Evolutionary conservation across 805 yeast genomes (phyloP).

Genomic region (Cyberlindnera mycetangii): DNA sequence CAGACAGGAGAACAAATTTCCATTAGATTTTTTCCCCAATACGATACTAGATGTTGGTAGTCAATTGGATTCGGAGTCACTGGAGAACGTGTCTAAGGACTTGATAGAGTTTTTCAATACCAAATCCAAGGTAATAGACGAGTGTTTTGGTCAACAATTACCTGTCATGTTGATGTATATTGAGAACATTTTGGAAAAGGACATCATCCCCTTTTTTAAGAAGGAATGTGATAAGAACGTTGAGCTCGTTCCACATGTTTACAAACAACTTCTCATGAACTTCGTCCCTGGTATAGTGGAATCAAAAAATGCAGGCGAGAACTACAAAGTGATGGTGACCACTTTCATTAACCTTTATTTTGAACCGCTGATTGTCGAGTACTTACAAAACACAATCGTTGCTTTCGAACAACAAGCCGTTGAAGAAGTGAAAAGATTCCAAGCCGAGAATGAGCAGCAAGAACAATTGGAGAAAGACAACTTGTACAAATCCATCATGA

Average conservation of each 20-base stretch:
- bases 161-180: slow-evolving; percentile 37
- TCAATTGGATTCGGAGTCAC: slow-evolving; percentile 21
- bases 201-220: slow-evolving; percentile 28
- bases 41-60: slow-evolving; percentile 26
- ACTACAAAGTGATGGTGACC: slow-evolving; percentile 28
- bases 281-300: slow-evolving; percentile 36
- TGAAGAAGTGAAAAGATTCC: slow-evolving; percentile 27
- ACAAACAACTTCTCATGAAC: slow-evolving; percentile 26
- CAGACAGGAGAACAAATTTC: slow-evolving; percentile 34
- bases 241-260: slow-evolving; percentile 32
- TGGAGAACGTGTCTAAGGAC: slow-evolving; percentile 27
- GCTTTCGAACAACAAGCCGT: slow-evolving; percentile 30
- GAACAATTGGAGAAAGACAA: slow-evolving; percentile 41
- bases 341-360: slow-evolving; percentile 37
- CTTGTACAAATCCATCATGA: slow-evolving; percentile 37
- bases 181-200: slow-evolving; percentile 38
- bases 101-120: slow-evolving; percentile 32
- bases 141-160: slow-evolving; percentile 36
- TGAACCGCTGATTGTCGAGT: slow-evolving; percentile 34
- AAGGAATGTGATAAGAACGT: slow-evolving; percentile 27
- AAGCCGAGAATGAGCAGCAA: slow-evolving; percentile 26
- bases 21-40: slow-evolving; percentile 30
- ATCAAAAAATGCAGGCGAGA: slow-evolving; percentile 36
- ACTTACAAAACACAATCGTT: slow-evolving; percentile 30
- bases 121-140: slow-evolving; percentile 37